phyloP scores from a whole-genome alignment of 2,329 filamentous ascomycete species.

The Coniella lustricola region DNA sequence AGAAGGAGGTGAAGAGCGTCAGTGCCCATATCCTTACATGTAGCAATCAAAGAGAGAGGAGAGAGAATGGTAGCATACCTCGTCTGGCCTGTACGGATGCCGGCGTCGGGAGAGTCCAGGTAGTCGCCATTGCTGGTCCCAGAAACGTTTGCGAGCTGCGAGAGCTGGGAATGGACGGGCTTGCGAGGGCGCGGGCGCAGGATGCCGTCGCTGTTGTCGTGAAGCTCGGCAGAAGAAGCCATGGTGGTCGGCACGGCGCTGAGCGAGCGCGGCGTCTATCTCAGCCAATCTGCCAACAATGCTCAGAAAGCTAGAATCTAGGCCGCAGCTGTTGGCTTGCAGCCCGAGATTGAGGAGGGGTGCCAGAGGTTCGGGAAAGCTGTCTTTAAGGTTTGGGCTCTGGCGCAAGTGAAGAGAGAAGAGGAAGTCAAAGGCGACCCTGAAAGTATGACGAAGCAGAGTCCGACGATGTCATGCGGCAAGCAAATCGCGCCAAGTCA shows the following conservation, averaged over 20 bases:
- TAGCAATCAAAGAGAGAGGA: not conserved
- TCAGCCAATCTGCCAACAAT: not conserved
- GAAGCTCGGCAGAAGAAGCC: conserved; percentile 24
- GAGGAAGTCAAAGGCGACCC: not conserved
- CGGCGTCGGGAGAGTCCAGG: conserved; percentile 29
- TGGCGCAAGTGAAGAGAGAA: not conserved
- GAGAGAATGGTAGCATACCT: conserved; percentile 30
- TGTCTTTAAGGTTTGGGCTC: not conserved
- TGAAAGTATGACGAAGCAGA: too few species aligned
- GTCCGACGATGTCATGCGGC: too few species aligned
- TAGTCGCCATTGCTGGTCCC: conserved; percentile 27
- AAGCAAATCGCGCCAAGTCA: too few species aligned
- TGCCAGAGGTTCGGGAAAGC: not conserved
- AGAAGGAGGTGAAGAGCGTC: conserved; percentile 12
- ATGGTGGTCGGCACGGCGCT: conserved; percentile 17
- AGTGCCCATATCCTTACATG: not conserved
- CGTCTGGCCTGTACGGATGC: conserved; percentile 34
- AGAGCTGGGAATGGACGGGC: conserved; percentile 40
- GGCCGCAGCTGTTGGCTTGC: not conserved
- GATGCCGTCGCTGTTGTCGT: conserved; percentile 31
- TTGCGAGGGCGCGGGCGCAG: conserved; percentile 45
- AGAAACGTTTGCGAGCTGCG: conserved; percentile 32
- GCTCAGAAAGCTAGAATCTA: not conserved
- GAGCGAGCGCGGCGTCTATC: not conserved
- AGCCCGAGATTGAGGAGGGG: too few species aligned